These are phyloP conservation scores for Ogataea henricii DNA, from an alignment of 805 yeast genomes.

Conservation along the genomic window DNA sequence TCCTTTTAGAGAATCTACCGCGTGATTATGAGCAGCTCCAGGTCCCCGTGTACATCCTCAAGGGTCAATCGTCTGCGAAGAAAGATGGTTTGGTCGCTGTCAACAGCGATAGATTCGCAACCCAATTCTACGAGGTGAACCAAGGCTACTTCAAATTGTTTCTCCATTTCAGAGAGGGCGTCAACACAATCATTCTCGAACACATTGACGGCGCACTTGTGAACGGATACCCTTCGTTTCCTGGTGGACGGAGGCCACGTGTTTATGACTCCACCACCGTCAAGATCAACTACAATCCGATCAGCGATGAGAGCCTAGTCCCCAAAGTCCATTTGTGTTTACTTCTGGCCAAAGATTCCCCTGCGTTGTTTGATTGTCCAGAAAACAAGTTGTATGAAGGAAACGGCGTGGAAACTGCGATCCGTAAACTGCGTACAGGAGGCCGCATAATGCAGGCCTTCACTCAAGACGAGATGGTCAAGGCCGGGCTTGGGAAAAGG, in stretches of 20 bases:
- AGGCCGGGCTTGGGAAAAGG: conserved; percentile 75
- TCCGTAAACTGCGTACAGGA: conserved; percentile 72
- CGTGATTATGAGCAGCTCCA: conserved; percentile 37
- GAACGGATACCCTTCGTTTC: conserved; percentile 36
- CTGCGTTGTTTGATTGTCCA: conserved; percentile 70
- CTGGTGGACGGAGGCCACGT: conserved; percentile 11
- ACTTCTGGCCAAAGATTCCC: conserved; percentile 74
- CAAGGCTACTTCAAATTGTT: conserved; percentile 76
- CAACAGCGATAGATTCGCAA: conserved; percentile 55
- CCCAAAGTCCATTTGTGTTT: conserved; percentile 80
- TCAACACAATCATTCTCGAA: conserved; percentile 55
- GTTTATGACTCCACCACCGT: conserved; percentile 18
- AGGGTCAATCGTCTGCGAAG: conserved; percentile 42
- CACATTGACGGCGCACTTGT: conserved; percentile 41
- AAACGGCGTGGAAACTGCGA: conserved; percentile 65
- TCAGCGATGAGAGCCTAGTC: conserved; percentile 39
- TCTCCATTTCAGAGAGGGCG: conserved; percentile 58
- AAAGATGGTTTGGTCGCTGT: conserved; percentile 43
- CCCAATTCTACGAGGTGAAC: conserved; percentile 69
- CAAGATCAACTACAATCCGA: conserved; percentile 51
- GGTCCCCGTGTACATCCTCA: conserved; percentile 51
- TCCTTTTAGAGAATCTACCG: conserved; percentile 35
- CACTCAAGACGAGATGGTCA: conserved; percentile 85
- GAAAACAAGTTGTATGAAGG: conserved; percentile 52
- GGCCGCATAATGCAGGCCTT: conserved; percentile 88